These are phyloP conservation scores for Backusella australiensis DNA, from an alignment of 192 early-diverging fungal genomes.

Conservation along the genomic window DNA sequence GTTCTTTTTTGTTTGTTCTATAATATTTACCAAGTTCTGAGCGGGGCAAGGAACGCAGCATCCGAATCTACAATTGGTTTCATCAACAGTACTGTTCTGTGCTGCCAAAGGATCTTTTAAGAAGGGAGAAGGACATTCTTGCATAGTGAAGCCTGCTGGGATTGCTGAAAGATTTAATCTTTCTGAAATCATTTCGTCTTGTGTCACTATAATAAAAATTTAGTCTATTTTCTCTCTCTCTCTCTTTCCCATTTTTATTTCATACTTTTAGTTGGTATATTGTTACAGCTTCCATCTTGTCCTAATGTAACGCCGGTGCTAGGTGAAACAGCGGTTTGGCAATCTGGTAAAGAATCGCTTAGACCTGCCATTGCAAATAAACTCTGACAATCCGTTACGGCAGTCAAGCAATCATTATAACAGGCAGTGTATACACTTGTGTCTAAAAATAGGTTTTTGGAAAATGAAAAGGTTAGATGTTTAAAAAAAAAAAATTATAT, in stretches of 20 bases:
- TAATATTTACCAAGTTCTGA: slow-evolving; percentile 33
- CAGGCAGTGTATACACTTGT: background rate
- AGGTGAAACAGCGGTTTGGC: background rate
- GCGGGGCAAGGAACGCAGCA: slow-evolving; percentile 57
- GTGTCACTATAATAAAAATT: slow-evolving; percentile 4
- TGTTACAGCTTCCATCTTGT: background rate
- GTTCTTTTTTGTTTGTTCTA: too few species aligned
- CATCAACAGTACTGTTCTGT: slow-evolving; percentile 17
- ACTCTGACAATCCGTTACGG: background rate
- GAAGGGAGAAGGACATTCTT: slow-evolving; percentile 42
- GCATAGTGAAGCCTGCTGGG: slow-evolving; percentile 12
- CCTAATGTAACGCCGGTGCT: background rate
- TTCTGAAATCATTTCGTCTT: background rate
- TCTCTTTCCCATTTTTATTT: background rate
- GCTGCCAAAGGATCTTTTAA: slow-evolving; percentile 33
- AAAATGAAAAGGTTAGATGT: background rate
- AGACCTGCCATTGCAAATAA: background rate
- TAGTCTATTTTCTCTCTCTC: background rate
- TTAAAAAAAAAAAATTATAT: background rate
- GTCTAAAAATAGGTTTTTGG: background rate
- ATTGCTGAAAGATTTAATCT: slow-evolving; percentile 21
- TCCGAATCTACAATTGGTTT: slow-evolving; percentile 36
- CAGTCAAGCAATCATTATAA: background rate
- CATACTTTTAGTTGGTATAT: background rate
- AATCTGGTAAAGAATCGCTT: background rate